A percentile compares a stretch with the other conserved stretches of the same genome.
phyloP scores from a whole-genome alignment of 2,329 filamentous ascomycete genomes.

The Shiraia bambusicola region DNA sequence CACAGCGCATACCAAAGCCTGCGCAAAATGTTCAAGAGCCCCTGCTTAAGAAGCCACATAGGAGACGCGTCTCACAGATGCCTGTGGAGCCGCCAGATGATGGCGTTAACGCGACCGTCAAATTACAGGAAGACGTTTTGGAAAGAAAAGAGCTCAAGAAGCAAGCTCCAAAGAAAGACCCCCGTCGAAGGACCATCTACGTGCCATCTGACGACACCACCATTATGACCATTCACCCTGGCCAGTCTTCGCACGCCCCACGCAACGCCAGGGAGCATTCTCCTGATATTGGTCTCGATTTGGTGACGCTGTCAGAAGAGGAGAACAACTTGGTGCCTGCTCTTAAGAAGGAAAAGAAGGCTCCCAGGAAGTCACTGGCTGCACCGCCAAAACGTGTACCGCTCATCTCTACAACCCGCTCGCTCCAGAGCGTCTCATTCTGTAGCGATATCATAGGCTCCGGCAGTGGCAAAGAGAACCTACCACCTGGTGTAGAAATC shows the following conservation, averaged over 20 bases:
- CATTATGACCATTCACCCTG: slow-evolving; percentile 55
- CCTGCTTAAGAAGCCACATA: slow-evolving; percentile 26
- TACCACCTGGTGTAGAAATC: slow-evolving; percentile 53
- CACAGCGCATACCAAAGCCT: slow-evolving; percentile 37
- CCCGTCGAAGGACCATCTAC: slow-evolving; percentile 53
- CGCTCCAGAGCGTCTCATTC: slow-evolving; percentile 45
- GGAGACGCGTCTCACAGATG: slow-evolving; percentile 42
- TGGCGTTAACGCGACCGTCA: slow-evolving; percentile 33
- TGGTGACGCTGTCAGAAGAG: slow-evolving; percentile 44
- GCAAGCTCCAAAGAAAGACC: slow-evolving; percentile 42
- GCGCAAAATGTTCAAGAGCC: slow-evolving; percentile 25
- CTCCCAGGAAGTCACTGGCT: slow-evolving; percentile 46
- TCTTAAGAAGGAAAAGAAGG: slow-evolving; percentile 37
- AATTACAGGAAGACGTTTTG: slow-evolving; percentile 32
- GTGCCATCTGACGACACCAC: slow-evolving; percentile 55
- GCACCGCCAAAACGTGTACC: slow-evolving; percentile 53
- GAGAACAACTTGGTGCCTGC: slow-evolving; percentile 33
- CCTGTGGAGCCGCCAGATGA: slow-evolving; percentile 25
- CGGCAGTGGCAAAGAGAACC: slow-evolving; percentile 63
- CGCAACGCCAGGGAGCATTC: slow-evolving; percentile 35
- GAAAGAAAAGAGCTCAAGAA: slow-evolving; percentile 37
- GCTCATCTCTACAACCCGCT: slow-evolving; percentile 47
- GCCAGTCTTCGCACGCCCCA: slow-evolving; percentile 36
- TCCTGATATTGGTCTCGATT: slow-evolving; percentile 42
- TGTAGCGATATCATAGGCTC: slow-evolving; percentile 53